Conservation (phyloP, 192 early-diverging fungal genomes). For the Entomortierella parvispora region DNA sequence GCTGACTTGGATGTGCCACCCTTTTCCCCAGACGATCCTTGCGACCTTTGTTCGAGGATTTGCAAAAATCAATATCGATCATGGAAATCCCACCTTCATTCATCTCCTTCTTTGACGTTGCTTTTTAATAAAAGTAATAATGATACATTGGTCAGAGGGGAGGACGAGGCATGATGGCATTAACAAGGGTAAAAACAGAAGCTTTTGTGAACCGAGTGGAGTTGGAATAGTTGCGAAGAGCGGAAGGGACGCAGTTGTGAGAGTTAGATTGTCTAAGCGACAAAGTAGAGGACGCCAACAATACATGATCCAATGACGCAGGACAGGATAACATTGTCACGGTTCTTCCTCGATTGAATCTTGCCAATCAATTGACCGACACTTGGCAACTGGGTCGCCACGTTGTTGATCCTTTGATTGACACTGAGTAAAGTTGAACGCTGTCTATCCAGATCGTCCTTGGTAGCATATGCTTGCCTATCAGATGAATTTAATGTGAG, state of each 20-base stretch:
- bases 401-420: conserved; percentile 61
- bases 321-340: conserved; percentile 80
- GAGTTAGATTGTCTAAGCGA: conserved; percentile 19
- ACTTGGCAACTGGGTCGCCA: conserved; percentile 71
- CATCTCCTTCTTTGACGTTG: too few relatives aligned
- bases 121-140: too few relatives aligned
- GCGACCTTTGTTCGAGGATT: too few relatives aligned
- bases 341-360: conserved; percentile 71
- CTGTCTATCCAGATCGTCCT: conserved; percentile 73
- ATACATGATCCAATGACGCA: conserved; percentile 71
- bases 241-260: background rate
- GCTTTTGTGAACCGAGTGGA: too few relatives aligned
- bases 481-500: conserved; percentile 2
- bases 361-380: conserved; percentile 76
- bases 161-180: background rate
- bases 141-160: conserved; percentile 1
- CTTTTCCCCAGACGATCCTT: too few relatives aligned
- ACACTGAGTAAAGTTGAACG: conserved; percentile 64
- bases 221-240: background rate
- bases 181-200: background rate
- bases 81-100: too few relatives aligned
- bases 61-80: too few relatives aligned
- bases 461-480: conserved; percentile 80
- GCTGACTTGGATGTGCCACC: too few relatives aligned
- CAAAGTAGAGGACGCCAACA: conserved; percentile 51